Evolutionary conservation across 129 eudicot species (phyloP).

Genomic region (Pulicaria dysenterica): DNA sequence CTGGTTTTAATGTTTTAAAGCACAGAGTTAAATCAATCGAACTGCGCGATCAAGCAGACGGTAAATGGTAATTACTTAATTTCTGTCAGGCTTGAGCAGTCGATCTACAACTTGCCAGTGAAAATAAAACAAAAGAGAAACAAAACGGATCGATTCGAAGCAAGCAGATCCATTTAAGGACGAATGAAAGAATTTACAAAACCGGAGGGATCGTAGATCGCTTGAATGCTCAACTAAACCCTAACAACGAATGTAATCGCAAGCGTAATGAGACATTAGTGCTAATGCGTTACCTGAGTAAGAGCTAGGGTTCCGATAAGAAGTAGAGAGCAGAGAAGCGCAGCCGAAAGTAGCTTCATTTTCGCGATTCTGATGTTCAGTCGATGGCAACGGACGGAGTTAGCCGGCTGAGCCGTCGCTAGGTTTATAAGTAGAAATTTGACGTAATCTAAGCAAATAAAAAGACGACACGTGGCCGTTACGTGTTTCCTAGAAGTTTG

Average conservation of each 20-base stretch:
- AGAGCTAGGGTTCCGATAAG: conserved; percentile 55
- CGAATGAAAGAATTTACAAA: not conserved
- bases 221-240: conserved; percentile 22
- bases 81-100: not conserved
- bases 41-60: no score
- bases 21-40: no score
- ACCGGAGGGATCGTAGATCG: not conserved
- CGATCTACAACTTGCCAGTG: not conserved
- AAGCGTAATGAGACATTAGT: not conserved
- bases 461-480: conserved; percentile 16
- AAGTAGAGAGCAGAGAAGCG: conserved; percentile 42
- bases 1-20: not conserved
- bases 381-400: conserved; percentile 10
- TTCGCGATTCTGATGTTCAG: conserved; percentile 10
- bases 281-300: conserved; percentile 39
- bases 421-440: conserved; percentile 16
- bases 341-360: conserved; percentile 32
- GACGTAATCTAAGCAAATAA: conserved; percentile 23
- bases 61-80: no score
- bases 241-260: conserved; percentile 8
- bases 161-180: not conserved
- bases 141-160: not conserved
- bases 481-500: not conserved
- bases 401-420: conserved; percentile 15
- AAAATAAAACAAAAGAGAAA: not conserved